Conservation (phyloP, 75 land plant genomes). For the Isoetes taiwanensis region DNA sequence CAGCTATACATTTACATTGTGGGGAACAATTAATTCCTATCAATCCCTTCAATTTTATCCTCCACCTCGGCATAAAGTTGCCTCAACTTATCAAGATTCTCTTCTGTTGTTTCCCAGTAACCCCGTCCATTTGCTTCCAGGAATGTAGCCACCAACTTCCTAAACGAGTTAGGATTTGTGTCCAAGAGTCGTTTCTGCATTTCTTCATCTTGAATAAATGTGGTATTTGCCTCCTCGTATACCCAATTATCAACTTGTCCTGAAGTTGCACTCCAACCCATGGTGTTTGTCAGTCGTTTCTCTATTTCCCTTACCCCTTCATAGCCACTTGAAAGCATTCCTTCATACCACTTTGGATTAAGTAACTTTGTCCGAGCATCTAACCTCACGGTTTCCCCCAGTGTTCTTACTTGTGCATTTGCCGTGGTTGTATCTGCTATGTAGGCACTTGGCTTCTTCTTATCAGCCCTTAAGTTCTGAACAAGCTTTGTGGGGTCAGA, state of each 20-base stretch:
- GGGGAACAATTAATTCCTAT: slow-evolving; percentile 10
- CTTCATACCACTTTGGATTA: slow-evolving; percentile 99
- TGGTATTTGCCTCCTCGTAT: slow-evolving; percentile 92
- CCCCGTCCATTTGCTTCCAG: slow-evolving; percentile 98
- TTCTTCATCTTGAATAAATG: slow-evolving; percentile 86
- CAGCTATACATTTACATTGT: background rate
- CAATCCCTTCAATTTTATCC: slow-evolving; percentile 96
- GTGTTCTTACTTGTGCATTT: slow-evolving; percentile 90
- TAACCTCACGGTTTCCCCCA: slow-evolving; percentile 88
- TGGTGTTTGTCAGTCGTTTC: slow-evolving; percentile 94
- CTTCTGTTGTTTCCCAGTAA: slow-evolving; percentile 95
- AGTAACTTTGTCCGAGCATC: slow-evolving; percentile 95
- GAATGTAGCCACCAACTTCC: slow-evolving; percentile 96
- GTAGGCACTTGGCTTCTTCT: slow-evolving; percentile 87
- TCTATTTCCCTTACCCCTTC: slow-evolving; percentile 99
- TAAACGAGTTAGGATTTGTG: slow-evolving; percentile 93
- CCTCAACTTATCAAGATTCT: slow-evolving; percentile 76
- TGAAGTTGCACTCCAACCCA: slow-evolving; percentile 99
- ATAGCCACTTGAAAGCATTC: slow-evolving; percentile 89
- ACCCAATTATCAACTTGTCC: slow-evolving; percentile 99
- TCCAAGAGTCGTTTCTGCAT: slow-evolving; percentile 88
- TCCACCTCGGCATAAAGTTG: slow-evolving; percentile 95
- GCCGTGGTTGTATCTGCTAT: slow-evolving; percentile 99
- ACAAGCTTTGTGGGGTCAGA: slow-evolving; percentile 98
- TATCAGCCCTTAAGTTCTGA: slow-evolving; percentile 66